Percentiles rank a stretch among this genome's conserved stretches.
phyloP scores from a whole-genome alignment of 2,329 filamentous ascomycete species.

The Curvularia sp. region DNA sequence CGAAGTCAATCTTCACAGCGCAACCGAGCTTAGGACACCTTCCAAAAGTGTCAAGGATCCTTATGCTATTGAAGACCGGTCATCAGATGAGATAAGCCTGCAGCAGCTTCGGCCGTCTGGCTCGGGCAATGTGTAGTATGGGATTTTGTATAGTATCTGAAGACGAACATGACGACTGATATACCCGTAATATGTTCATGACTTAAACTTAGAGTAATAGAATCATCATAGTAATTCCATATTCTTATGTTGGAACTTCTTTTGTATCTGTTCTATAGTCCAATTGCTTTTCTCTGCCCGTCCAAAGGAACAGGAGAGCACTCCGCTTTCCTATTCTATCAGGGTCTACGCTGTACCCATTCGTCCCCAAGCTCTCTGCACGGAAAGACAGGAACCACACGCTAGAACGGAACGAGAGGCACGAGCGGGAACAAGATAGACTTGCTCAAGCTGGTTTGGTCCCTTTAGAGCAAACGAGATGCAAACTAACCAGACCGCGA shows the following conservation, averaged over 20 bases:
- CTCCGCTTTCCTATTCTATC: not conserved
- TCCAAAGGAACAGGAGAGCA: not conserved
- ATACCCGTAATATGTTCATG: not conserved
- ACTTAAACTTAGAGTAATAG: not conserved
- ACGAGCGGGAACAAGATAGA: not conserved
- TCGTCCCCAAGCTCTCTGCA: not conserved
- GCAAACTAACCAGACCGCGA: not conserved
- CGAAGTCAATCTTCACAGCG: not conserved
- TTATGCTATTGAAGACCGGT: not conserved
- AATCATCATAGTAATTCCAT: not conserved
- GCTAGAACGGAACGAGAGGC: not conserved
- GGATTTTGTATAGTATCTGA: not conserved
- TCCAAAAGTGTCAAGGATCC: not conserved
- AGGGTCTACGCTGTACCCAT: not conserved
- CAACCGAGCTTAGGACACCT: not conserved
- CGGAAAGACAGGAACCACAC: not conserved
- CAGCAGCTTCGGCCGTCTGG: not conserved
- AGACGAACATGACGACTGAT: not conserved
- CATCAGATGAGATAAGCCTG: constrained; percentile 1
- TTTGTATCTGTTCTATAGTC: not conserved
- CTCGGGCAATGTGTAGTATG: not conserved
- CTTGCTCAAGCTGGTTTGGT: not conserved
- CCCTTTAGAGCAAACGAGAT: not conserved
- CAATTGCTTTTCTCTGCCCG: not conserved
- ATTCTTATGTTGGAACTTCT: not conserved